These are phyloP conservation scores for Candida tammaniensis DNA, from an alignment of 805 yeast genomes.

Conservation along the genomic window DNA sequence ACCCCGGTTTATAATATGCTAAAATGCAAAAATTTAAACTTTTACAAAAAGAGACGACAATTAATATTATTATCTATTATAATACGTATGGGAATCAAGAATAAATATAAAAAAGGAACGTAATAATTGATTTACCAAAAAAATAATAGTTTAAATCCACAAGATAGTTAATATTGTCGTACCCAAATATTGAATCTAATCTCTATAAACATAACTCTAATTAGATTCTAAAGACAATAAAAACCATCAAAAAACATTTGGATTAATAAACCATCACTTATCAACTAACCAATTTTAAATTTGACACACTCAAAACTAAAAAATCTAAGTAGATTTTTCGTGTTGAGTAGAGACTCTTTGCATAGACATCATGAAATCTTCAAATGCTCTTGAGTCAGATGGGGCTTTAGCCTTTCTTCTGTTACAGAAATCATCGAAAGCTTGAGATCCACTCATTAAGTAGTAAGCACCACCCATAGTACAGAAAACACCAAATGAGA, in stretches of 20 bases:
- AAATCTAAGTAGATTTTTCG: constrained; percentile 67
- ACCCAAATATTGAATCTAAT: not conserved
- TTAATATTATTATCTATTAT: too few species aligned
- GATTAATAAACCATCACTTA: not conserved
- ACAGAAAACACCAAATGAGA: constrained; percentile 97
- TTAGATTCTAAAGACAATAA: not conserved
- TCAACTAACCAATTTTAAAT: too few species aligned
- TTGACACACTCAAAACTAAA: constrained; percentile 1
- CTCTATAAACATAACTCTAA: not conserved
- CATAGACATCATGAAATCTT: constrained; percentile 84
- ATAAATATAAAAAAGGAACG: too few species aligned
- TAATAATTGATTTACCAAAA: too few species aligned
- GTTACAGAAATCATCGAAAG: constrained; percentile 81
- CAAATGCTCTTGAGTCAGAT: constrained; percentile 64
- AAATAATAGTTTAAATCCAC: not conserved
- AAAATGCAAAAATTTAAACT: too few species aligned
- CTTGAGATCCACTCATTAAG: constrained; percentile 79
- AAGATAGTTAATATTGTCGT: not conserved
- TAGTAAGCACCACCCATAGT: constrained; percentile 95
- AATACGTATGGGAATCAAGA: too few species aligned
- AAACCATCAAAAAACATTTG: constrained; percentile 1
- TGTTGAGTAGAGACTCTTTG: constrained; percentile 88
- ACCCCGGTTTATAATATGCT: too few species aligned
- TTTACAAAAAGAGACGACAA: too few species aligned
- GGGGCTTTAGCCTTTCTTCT: constrained; percentile 63